A percentile compares a stretch with the other conserved stretches of the same genome.
These are phyloP conservation scores for Verbascum thapsus DNA, from an alignment of 257 asterid genomes.

Conservation along the genomic window DNA sequence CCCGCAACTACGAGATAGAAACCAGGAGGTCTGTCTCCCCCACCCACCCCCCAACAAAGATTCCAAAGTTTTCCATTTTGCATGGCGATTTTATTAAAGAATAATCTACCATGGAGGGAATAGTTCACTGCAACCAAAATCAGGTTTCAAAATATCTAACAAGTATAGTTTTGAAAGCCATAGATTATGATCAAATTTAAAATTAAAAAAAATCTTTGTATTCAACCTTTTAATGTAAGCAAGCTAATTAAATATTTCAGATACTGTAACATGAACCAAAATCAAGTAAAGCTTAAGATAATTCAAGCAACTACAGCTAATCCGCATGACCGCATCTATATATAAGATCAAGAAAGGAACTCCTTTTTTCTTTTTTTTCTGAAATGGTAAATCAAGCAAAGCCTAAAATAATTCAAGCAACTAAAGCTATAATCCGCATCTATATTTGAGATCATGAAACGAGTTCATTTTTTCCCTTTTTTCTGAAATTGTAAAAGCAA, in stretches of 20 bases:
- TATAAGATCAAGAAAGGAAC: constrained; percentile 27
- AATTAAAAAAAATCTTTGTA: background rate
- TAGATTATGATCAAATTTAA: background rate
- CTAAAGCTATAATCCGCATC: too few species aligned
- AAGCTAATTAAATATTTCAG: background rate
- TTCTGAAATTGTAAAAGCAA: background rate
- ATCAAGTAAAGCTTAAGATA: constrained; percentile 17
- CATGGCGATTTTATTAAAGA: constrained; percentile 9
- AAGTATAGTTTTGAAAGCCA: constrained; percentile 9
- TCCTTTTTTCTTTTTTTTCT: background rate
- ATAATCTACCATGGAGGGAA: background rate
- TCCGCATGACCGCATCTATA: constrained; percentile 10
- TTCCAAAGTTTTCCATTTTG: background rate
- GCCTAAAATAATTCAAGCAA: too few species aligned
- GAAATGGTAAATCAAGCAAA: too few species aligned
- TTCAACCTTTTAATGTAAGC: constrained; percentile 7
- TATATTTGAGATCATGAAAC: too few species aligned
- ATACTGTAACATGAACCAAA: background rate
- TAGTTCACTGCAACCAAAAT: too few species aligned
- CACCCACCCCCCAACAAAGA: too few species aligned
- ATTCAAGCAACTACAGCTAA: constrained; percentile 17
- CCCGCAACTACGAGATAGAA: too few species aligned
- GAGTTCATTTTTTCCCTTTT: too few species aligned
- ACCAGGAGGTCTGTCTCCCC: background rate
- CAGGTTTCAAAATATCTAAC: background rate